Conservation (phyloP, 2,329 filamentous ascomycete genomes). For the Cladosporium sp. region DNA sequence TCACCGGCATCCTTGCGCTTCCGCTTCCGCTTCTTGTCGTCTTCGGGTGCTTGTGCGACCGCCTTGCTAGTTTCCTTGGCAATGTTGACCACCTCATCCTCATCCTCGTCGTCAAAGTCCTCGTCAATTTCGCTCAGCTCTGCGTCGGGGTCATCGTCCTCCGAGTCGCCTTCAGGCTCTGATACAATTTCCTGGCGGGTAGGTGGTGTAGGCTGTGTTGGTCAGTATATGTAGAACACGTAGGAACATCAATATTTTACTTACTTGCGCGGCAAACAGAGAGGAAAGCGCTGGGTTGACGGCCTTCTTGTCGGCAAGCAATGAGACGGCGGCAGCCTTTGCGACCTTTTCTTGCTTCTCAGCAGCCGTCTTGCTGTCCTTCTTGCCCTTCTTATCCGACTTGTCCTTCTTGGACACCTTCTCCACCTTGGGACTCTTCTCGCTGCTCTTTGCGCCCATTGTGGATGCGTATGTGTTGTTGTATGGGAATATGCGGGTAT, state of each 20-base stretch:
- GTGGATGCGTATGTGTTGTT: background rate
- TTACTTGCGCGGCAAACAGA: slow-evolving; percentile 39
- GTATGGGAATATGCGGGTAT: background rate
- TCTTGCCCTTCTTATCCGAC: slow-evolving; percentile 16
- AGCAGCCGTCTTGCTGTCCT: slow-evolving; percentile 14
- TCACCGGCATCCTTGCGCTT: slow-evolving; percentile 43
- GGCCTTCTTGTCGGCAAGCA: slow-evolving; percentile 33
- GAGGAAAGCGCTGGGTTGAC: slow-evolving; percentile 44
- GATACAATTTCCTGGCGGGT: slow-evolving; percentile 21
- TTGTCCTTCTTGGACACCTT: slow-evolving; percentile 15
- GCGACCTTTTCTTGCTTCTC: slow-evolving; percentile 11
- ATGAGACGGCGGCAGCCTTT: slow-evolving; percentile 18
- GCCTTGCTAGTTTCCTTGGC: slow-evolving; percentile 3
- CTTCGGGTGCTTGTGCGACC: slow-evolving; percentile 15
- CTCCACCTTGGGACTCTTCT: slow-evolving; percentile 14
- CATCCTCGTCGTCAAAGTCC: slow-evolving; percentile 22
- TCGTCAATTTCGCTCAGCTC: slow-evolving; percentile 21
- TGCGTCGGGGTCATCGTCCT: slow-evolving; percentile 32
- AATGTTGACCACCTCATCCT: slow-evolving; percentile 12
- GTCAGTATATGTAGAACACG: slow-evolving; percentile 7
- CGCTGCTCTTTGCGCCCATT: slow-evolving; percentile 5
- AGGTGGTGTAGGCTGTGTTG: slow-evolving; percentile 13
- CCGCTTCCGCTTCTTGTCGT: slow-evolving; percentile 49
- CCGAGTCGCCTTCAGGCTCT: slow-evolving; percentile 24
- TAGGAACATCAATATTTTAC: background rate